These are phyloP conservation scores for Blastobotrys persicus DNA, from an alignment of 1,139 yeast species.

Conservation along the genomic window DNA sequence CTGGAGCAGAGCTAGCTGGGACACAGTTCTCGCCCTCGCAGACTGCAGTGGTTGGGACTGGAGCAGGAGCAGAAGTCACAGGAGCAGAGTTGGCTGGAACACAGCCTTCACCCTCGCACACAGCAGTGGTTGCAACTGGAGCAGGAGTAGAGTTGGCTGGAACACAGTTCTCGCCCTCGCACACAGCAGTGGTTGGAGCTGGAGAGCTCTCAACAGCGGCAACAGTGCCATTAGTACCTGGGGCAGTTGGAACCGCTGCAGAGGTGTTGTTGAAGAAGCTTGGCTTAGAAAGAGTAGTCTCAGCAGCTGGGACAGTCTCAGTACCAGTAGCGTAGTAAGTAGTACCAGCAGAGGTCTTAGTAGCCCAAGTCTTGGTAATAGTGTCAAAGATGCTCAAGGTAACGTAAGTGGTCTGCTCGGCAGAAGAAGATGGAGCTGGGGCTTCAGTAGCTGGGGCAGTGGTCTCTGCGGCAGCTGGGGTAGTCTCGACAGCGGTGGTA, in stretches of 20 bases:
- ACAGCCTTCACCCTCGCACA: neutral
- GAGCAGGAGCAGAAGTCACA: conserved; percentile 12
- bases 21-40: conserved; percentile 1
- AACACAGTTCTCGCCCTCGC: conserved; percentile 11
- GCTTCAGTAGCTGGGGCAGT: conserved; percentile 13
- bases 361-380: neutral
- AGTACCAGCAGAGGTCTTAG: conserved; percentile 1
- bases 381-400: neutral
- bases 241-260: conserved; percentile 8
- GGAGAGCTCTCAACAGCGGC: no score
- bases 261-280: neutral
- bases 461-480: conserved; percentile 13
- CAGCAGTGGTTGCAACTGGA: conserved; percentile 14
- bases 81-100: conserved; percentile 13
- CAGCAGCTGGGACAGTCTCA: neutral
- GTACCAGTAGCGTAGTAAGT: conserved; percentile 1
- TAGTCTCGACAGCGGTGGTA: conserved; percentile 10
- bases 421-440: conserved; percentile 10
- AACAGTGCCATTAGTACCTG: no score
- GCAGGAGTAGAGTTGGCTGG: conserved; percentile 10
- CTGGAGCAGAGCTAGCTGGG: conserved; percentile 12
- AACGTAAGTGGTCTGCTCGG: conserved; percentile 1
- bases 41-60: conserved; percentile 15
- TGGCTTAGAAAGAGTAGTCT: neutral
- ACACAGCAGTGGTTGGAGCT: no score